Conservation (phyloP, 768 basidiomycete genomes). For the Lactifluus rugatus region DNA sequence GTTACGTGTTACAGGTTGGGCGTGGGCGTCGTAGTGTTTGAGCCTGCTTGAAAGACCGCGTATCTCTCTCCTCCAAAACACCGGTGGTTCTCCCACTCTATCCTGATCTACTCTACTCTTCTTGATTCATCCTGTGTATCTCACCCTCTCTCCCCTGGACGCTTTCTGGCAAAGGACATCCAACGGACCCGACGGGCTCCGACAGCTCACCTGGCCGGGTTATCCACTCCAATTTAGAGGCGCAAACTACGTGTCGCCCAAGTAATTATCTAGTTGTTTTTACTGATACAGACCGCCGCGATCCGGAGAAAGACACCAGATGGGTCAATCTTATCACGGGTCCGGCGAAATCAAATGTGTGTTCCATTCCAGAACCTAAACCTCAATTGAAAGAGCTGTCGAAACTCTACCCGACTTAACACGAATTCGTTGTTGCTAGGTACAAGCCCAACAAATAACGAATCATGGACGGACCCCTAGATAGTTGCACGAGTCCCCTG, state of each 20-base stretch:
- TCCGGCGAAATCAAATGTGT: neutral
- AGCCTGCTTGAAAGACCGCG: neutral
- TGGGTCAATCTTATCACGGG: neutral
- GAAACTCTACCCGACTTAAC: too few relatives aligned
- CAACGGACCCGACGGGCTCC: neutral
- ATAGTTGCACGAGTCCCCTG: neutral
- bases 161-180: neutral
- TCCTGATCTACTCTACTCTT: neutral
- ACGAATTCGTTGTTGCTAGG: too few relatives aligned
- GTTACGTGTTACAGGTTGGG: neutral
- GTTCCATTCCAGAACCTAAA: neutral
- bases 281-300: neutral
- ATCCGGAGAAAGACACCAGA: neutral
- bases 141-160: neutral
- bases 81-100: neutral
- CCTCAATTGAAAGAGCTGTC: too few relatives aligned
- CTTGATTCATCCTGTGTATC: neutral
- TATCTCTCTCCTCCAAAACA: neutral
- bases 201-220: neutral
- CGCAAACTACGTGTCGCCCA: neutral
- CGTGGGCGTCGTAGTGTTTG: neutral
- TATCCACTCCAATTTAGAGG: neutral
- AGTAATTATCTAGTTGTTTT: neutral
- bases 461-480: neutral
- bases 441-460: too few relatives aligned